Base-by-base conservation (phyloP, 306 rosid species). In the Dalbergia cochinchinensis region DNA sequence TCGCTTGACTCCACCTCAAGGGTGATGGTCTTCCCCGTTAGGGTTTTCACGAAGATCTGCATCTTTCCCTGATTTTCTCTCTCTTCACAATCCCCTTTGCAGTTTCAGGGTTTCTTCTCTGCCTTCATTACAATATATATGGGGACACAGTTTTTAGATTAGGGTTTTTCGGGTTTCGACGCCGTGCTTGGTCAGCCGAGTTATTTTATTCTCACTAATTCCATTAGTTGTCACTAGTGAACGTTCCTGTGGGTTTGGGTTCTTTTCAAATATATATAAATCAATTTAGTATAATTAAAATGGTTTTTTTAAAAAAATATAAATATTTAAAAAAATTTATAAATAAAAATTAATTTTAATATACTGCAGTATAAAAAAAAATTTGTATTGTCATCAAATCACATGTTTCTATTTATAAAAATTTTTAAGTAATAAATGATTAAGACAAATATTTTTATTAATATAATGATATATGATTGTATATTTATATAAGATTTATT, bases 31-130 rank as follows among this genome's bases (percentile, higher is more conserved):
- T 94, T 94, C 75, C 98, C 98, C 1, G 98, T 94, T 3, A 94
- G 94, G 87, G 98, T 94, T 88, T 94, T 94, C 89, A 94, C 98
- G 80, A 94, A 94, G 85, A 94, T 94, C 97, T 94, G 98, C 98
- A 94, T 92, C 83, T 86, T 83, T 60, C 14, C 79, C 78, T 33
- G 50, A 19, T 1, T 59, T 59, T 15, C 55, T 20, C 6, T 13
- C 44, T 55, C 53, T 54, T 68, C 45, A 53, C 12, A 51, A 58
- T 14, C 34, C 58, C 20, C 7, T 5, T 5, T 39, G 20, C 84
- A n/a, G n/a, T n/a, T n/a, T 0, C 62, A 65, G 76, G 76, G 79
- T 78, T 80, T 77, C 50, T 44, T 44, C 16, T 26, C 16, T 26
- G 34, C 9, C 0, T 20, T 11, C 19, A 8, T n/a, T 22, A 15